A percentile compares a stretch with the other conserved stretches of the same genome.
These are phyloP conservation scores for Kingdonia uniflora DNA, from an alignment of 164 flowering plant species.

Conservation along the genomic window DNA sequence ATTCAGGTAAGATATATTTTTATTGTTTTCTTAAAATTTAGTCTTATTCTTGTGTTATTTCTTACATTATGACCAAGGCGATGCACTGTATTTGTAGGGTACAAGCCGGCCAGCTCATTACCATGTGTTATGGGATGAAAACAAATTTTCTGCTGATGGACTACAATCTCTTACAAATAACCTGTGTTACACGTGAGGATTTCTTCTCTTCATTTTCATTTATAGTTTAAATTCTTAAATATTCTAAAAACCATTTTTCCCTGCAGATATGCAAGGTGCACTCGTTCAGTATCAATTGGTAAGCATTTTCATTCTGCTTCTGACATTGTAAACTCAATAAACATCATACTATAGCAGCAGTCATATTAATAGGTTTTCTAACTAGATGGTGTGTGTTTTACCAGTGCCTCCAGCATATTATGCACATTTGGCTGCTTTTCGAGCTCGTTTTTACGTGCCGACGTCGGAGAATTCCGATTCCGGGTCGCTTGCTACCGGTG, in stretches of 20 bases:
- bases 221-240: background rate
- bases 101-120: constrained; percentile 35
- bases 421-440: constrained; percentile 75
- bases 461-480: constrained; percentile 74
- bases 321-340: too few species aligned
- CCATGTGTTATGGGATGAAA: constrained; percentile 76
- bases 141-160: constrained; percentile 61
- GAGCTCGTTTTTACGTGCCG: constrained; percentile 83
- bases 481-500: constrained; percentile 55
- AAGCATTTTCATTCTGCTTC: constrained; percentile 10
- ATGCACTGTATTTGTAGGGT: constrained; percentile 11
- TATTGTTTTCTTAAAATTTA: background rate
- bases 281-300: constrained; percentile 81
- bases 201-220: background rate
- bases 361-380: too few species aligned
- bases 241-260: background rate
- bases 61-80: background rate
- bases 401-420: constrained; percentile 84
- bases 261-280: constrained; percentile 31
- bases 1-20: constrained; percentile 37
- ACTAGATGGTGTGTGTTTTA: background rate
- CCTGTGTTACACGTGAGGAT: constrained; percentile 38
- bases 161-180: constrained; percentile 61
- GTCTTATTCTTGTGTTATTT: background rate
- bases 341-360: too few species aligned